These are phyloP conservation scores for Eucalyptus curtisii DNA, from an alignment of 345 rosid genomes.

Conservation along the genomic window DNA sequence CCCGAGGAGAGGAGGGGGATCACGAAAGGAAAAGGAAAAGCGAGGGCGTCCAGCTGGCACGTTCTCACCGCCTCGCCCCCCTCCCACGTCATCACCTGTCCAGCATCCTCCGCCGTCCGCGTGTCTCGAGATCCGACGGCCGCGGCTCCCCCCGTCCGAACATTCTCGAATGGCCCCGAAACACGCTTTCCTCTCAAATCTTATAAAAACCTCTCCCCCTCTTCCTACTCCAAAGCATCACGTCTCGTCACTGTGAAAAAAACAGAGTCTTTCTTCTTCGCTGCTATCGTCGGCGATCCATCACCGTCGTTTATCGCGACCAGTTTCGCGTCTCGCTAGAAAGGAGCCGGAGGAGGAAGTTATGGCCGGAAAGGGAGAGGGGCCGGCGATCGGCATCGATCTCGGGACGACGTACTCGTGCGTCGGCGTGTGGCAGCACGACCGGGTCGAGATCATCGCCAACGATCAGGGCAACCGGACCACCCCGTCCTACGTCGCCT, in stretches of 20 bases:
- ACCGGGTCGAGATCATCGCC: slow-evolving; percentile 49
- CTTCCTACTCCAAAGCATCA: too few species aligned
- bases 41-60: not conserved
- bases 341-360: not conserved
- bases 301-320: not conserved
- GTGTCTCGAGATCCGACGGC: not conserved
- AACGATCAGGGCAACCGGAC: slow-evolving; percentile 47
- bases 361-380: slow-evolving; percentile 46
- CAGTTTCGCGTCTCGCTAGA: not conserved
- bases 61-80: not conserved
- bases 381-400: slow-evolving; percentile 47
- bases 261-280: not conserved
- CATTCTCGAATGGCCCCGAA: slow-evolving; percentile 1
- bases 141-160: not conserved
- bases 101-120: not conserved
- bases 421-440: slow-evolving; percentile 56
- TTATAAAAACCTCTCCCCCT: not conserved
- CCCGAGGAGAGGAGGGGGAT: too few species aligned
- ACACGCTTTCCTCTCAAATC: not conserved
- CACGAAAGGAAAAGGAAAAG: not conserved
- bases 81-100: not conserved
- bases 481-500: slow-evolving; percentile 43
- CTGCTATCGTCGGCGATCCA: not conserved
- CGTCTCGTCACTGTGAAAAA: too few species aligned
- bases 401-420: slow-evolving; percentile 46